Evolutionary conservation across 441 rosid genomes (phyloP).

Genomic region (Eruca vesicaria): DNA sequence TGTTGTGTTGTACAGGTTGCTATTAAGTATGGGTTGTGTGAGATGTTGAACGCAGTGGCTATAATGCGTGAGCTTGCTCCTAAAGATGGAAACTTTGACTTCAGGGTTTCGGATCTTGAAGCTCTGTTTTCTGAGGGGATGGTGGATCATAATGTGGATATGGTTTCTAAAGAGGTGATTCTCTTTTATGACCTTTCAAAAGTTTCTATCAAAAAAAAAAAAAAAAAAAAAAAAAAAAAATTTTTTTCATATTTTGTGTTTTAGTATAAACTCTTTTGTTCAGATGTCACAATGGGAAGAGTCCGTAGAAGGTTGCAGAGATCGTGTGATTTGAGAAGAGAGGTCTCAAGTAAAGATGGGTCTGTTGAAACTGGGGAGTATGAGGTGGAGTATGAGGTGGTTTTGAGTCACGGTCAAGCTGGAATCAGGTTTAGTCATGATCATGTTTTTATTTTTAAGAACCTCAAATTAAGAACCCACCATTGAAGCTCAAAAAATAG

Average conservation of each 20-base stretch:
- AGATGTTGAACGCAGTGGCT: background rate
- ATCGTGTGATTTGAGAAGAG: slow-evolving; percentile 54
- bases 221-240: no score
- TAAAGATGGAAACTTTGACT: slow-evolving; percentile 62
- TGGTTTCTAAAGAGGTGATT: slow-evolving; percentile 59
- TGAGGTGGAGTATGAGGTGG: no score
- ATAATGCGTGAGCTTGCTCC: slow-evolving; percentile 43
- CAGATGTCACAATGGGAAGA: slow-evolving; percentile 92
- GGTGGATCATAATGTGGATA: slow-evolving; percentile 54
- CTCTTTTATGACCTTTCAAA: background rate
- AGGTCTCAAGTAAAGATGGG: slow-evolving; percentile 29
- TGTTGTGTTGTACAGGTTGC: background rate
- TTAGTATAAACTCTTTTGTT: slow-evolving; percentile 1
- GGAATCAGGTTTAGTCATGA: slow-evolving; percentile 42
- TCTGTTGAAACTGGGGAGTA: slow-evolving; percentile 44
- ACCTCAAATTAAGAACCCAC: no score
- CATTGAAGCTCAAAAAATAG: no score
- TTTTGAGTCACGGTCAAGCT: slow-evolving; percentile 36
- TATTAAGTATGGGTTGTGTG: background rate
- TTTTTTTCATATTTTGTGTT: background rate
- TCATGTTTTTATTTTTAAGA: no score
- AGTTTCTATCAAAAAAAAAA: no score
- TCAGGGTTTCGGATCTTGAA: slow-evolving; percentile 59
- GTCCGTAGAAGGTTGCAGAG: slow-evolving; percentile 47
- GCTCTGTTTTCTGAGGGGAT: slow-evolving; percentile 66